Percentiles rank a stretch among this genome's conserved stretches.
These are phyloP conservation scores for Botrytis galanthina DNA, from an alignment of 2,329 filamentous ascomycete species.

Conservation along the genomic window DNA sequence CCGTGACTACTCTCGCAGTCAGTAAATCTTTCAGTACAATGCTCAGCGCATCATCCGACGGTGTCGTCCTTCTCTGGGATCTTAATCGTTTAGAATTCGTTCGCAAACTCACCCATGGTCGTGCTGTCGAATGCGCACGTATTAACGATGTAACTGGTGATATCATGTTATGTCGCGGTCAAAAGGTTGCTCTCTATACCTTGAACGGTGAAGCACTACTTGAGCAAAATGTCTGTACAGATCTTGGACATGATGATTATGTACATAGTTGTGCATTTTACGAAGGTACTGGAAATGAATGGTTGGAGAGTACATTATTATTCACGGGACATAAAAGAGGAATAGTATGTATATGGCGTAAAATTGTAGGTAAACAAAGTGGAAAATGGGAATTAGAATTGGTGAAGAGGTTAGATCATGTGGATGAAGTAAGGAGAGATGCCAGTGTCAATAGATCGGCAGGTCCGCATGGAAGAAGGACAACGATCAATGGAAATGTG, in stretches of 20 bases:
- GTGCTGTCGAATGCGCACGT: constrained; percentile 67
- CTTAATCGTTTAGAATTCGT: constrained; percentile 88
- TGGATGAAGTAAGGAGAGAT: constrained; percentile 59
- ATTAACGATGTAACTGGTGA: constrained; percentile 92
- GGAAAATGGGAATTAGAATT: constrained; percentile 75
- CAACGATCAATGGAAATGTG: constrained; percentile 42
- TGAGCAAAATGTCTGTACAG: constrained; percentile 74
- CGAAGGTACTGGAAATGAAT: constrained; percentile 88
- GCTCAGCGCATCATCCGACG: constrained; percentile 77
- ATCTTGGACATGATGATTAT: constrained; percentile 61
- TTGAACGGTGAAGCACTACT: constrained; percentile 83
- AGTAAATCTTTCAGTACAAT: constrained; percentile 87
- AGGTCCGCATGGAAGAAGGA: constrained; percentile 28
- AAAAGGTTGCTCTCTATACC: constrained; percentile 74
- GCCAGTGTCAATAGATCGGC: constrained; percentile 43
- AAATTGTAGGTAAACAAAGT: constrained; percentile 45
- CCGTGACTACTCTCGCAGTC: constrained; percentile 78
- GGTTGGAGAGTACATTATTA: constrained; percentile 80
- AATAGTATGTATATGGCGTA: constrained; percentile 74
- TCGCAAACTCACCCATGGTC: constrained; percentile 62
- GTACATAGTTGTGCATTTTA: constrained; percentile 87
- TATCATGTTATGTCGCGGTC: constrained; percentile 78
- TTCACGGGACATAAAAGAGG: constrained; percentile 87
- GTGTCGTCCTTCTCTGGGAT: constrained; percentile 88
- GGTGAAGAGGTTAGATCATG: constrained; percentile 78